These are phyloP conservation scores for Carnegiea gigantea DNA, from an alignment of 179 eudicot genomes.

Conservation along the genomic window DNA sequence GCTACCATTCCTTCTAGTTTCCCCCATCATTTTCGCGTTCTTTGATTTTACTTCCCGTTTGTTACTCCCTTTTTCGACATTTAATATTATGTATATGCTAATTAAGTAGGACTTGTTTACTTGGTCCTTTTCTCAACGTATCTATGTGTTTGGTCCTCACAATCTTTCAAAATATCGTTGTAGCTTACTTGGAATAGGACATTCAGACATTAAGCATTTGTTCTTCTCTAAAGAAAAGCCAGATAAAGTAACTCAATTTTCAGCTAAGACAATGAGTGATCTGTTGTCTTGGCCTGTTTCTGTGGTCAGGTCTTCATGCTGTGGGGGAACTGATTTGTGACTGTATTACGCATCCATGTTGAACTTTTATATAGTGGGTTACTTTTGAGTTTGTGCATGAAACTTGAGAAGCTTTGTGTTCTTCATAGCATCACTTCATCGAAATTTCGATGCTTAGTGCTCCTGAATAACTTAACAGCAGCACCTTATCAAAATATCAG, in stretches of 20 bases:
- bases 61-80: neutral
- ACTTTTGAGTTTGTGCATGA: neutral
- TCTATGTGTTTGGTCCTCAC: neutral
- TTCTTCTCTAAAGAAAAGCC: neutral
- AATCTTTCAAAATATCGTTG: neutral
- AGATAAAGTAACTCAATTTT: neutral
- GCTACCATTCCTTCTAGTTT: conserved; percentile 2
- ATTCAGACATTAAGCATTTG: neutral
- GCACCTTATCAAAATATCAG: neutral
- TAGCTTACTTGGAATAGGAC: neutral
- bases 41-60: neutral
- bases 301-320: neutral
- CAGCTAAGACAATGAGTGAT: neutral
- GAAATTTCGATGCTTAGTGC: neutral
- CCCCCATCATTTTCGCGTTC: neutral
- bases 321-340: neutral
- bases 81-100: neutral
- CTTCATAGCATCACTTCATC: neutral
- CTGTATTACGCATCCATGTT: neutral
- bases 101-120: neutral
- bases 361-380: conserved; percentile 9
- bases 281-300: conserved; percentile 1
- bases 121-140: neutral
- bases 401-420: conserved; percentile 3
- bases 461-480: conserved; percentile 5